These are phyloP conservation scores for Ceratocystis lukuohia DNA, from an alignment of 2,329 filamentous ascomycete genomes.

Conservation along the genomic window DNA sequence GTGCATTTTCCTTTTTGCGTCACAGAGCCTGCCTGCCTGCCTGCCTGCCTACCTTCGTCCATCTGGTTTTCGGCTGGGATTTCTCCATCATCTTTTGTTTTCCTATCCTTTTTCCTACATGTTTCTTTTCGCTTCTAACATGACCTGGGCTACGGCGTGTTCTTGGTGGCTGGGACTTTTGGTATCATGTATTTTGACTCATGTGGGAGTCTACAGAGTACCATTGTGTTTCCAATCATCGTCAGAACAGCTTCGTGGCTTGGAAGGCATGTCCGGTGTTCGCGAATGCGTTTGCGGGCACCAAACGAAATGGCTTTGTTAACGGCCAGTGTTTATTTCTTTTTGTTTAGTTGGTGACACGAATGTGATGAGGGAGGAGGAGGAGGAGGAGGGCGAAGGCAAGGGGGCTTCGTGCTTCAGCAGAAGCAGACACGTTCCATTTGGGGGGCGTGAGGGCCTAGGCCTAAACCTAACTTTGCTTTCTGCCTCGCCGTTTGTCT, in stretches of 20 bases:
- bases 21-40: background rate
- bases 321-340: background rate
- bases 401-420: background rate
- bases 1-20: background rate
- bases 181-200: slow-evolving; percentile 16
- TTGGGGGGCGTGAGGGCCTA: slow-evolving; percentile 5
- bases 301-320: slow-evolving; percentile 5
- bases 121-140: slow-evolving; percentile 17
- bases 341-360: background rate
- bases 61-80: background rate
- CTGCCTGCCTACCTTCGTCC: background rate
- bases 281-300: slow-evolving; percentile 16
- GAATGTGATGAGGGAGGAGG: background rate
- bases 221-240: background rate
- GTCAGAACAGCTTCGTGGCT: slow-evolving; percentile 20
- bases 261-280: slow-evolving; percentile 32
- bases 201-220: slow-evolving; percentile 18
- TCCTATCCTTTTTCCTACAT: slow-evolving; percentile 14
- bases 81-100: slow-evolving; percentile 5
- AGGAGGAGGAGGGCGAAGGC: too few relatives aligned
- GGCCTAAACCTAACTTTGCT: background rate
- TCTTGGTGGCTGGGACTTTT: background rate
- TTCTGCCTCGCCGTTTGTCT: background rate
- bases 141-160: slow-evolving; percentile 14
- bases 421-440: slow-evolving; percentile 1